Conservation (phyloP, 108 stramenopile genomes). For the Licmophora abbreviata region DNA sequence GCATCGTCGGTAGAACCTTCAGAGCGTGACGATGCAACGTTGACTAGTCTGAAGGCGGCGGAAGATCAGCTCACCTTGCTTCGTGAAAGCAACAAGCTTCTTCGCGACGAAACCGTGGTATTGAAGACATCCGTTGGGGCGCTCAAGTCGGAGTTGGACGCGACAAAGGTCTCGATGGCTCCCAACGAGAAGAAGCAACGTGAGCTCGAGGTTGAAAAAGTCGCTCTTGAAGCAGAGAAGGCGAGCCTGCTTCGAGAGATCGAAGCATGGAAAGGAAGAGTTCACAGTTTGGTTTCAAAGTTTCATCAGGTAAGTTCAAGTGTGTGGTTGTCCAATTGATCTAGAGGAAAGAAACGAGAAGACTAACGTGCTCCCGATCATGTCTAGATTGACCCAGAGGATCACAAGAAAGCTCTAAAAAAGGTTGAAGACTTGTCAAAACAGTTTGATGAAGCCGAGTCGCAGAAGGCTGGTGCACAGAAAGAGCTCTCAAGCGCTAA, state of each 20-base stretch:
- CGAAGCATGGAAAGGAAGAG: constrained; percentile 77
- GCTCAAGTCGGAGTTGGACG: constrained; percentile 27
- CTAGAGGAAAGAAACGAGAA: neutral
- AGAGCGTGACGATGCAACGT: constrained; percentile 7
- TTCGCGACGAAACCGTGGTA: constrained; percentile 57
- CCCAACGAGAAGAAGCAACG: constrained; percentile 36
- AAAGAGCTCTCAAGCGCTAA: constrained; percentile 55
- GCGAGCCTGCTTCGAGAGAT: constrained; percentile 74
- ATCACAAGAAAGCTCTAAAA: constrained; percentile 61
- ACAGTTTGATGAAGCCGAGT: constrained; percentile 33
- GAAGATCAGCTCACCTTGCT: constrained; percentile 66
- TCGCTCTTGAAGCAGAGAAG: constrained; percentile 64
- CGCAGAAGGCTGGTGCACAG: constrained; percentile 47
- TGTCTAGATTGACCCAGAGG: constrained; percentile 64
- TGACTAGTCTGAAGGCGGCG: constrained; percentile 35
- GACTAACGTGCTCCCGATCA: too few relatives aligned
- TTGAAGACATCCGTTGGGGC: constrained; percentile 23
- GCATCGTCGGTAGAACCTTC: neutral
- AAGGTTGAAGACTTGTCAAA: constrained; percentile 42
- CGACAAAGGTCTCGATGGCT: constrained; percentile 26
- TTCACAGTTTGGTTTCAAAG: constrained; percentile 70
- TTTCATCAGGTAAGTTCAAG: constrained; percentile 90
- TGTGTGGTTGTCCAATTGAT: too few relatives aligned
- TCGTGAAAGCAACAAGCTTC: constrained; percentile 68
- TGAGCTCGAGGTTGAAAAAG: constrained; percentile 50